These are phyloP conservation scores for Pilobolus umbonatus DNA, from an alignment of 192 early-diverging fungal species.

Conservation along the genomic window DNA sequence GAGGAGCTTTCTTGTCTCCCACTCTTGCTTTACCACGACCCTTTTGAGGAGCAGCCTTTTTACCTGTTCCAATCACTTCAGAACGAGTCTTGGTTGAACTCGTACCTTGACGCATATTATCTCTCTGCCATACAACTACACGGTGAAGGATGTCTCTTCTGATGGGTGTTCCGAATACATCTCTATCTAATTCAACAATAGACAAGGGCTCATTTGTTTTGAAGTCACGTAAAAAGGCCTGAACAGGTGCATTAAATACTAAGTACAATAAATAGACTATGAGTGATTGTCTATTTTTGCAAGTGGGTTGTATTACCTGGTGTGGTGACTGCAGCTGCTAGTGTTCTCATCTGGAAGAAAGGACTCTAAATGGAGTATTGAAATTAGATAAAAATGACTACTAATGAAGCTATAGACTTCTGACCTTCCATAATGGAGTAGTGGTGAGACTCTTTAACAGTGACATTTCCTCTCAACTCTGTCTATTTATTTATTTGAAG, in stretches of 20 bases:
- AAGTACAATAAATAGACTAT: too few species aligned
- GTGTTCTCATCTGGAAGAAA: neutral
- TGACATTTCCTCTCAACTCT: too few species aligned
- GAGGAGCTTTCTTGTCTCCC: slow-evolving; percentile 78
- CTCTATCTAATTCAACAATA: slow-evolving; percentile 64
- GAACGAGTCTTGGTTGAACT: slow-evolving; percentile 73
- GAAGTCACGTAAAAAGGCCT: slow-evolving; percentile 77
- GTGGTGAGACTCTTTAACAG: too few species aligned
- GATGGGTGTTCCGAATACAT: slow-evolving; percentile 71
- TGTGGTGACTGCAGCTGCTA: too few species aligned
- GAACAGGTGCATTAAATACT: slow-evolving; percentile 45
- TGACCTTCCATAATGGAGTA: too few species aligned
- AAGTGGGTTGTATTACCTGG: too few species aligned
- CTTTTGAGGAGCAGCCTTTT: slow-evolving; percentile 87
- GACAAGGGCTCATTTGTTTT: slow-evolving; percentile 64
- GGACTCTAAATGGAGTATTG: too few species aligned
- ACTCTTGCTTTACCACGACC: slow-evolving; percentile 90
- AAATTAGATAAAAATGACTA: too few species aligned
- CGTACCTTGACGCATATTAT: slow-evolving; percentile 77
- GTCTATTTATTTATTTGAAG: too few species aligned
- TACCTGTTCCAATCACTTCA: slow-evolving; percentile 79
- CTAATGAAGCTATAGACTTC: too few species aligned
- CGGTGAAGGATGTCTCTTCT: slow-evolving; percentile 82
- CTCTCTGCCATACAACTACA: slow-evolving; percentile 83
- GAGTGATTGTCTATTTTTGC: neutral